phyloP scores from a whole-genome alignment of 305 asterid genomes.

The Fraxinus ornus region DNA sequence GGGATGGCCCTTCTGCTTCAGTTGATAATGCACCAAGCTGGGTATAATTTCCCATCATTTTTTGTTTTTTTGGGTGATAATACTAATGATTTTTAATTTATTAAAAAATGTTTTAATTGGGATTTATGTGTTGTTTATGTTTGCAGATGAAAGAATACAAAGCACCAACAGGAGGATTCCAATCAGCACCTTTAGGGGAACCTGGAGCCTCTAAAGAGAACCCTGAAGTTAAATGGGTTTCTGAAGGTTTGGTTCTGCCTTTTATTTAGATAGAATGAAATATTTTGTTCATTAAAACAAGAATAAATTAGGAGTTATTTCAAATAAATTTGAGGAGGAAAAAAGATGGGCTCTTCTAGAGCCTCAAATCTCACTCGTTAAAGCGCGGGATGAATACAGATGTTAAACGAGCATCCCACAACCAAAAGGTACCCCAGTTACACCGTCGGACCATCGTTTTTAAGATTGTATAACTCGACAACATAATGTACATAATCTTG shows the following conservation, averaged over 20 bases:
- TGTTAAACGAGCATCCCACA: too few species aligned
- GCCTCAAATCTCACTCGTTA: not conserved
- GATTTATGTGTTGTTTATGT: not conserved
- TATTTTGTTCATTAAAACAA: not conserved
- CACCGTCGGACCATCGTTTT: not conserved
- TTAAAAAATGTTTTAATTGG: not conserved
- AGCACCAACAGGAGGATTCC: slow-evolving; percentile 33
- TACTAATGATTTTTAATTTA: not conserved
- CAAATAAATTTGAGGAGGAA: not conserved
- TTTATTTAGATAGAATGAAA: not conserved
- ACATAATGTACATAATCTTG: not conserved
- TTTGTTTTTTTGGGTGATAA: not conserved
- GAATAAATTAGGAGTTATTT: not conserved
- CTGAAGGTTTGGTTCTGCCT: slow-evolving; percentile 40
- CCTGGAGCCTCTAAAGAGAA: slow-evolving; percentile 24
- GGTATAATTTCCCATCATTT: slow-evolving; percentile 32
- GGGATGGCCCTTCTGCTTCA: slow-evolving; percentile 49
- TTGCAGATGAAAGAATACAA: slow-evolving; percentile 50
- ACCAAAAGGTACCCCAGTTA: too few species aligned
- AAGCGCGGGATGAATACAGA: too few species aligned
- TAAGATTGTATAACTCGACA: not conserved
- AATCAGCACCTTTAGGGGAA: slow-evolving; percentile 35
- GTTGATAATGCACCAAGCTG: slow-evolving; percentile 49
- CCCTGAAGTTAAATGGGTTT: slow-evolving; percentile 40
- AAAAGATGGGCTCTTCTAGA: not conserved